Percentiles rank a stretch among this genome's conserved stretches.
These are phyloP conservation scores for Clarireedia sp. DNA, from an alignment of 2,329 filamentous ascomycete genomes.

Conservation along the genomic window DNA sequence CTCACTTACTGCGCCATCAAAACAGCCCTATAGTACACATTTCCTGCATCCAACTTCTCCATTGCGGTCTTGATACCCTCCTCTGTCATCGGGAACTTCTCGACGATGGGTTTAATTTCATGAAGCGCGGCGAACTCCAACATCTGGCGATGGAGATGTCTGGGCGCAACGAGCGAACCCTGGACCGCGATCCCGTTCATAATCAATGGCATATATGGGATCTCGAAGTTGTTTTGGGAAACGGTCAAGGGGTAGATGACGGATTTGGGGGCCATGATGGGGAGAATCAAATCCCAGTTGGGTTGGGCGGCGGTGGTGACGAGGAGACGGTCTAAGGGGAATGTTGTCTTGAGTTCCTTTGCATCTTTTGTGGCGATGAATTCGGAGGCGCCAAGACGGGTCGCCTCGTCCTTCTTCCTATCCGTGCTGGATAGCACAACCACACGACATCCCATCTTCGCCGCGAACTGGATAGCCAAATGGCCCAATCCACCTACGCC, in stretches of 20 bases:
- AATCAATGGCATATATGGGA: conserved; percentile 20
- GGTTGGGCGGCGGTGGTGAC: conserved; percentile 18
- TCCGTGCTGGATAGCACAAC: conserved; percentile 49
- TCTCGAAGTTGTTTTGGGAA: conserved; percentile 32
- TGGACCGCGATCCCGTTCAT: conserved; percentile 11
- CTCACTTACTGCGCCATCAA: conserved; percentile 11
- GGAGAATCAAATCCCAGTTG: conserved; percentile 13
- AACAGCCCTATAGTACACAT: conserved; percentile 43
- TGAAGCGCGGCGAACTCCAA: conserved; percentile 49
- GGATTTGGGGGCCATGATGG: conserved; percentile 35
- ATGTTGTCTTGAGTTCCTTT: conserved; percentile 29
- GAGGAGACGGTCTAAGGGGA: conserved; percentile 19
- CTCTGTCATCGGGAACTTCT: conserved; percentile 45
- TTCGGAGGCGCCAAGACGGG: conserved; percentile 49
- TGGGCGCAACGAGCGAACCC: conserved; percentile 14
- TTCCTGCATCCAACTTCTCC: conserved; percentile 47
- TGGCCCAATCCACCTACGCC: conserved; percentile 55
- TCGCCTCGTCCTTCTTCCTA: conserved; percentile 54
- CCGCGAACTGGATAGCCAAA: conserved; percentile 52
- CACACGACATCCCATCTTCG: conserved; percentile 53
- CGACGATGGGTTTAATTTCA: conserved; percentile 48
- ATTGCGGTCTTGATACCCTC: conserved; percentile 43
- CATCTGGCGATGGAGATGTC: conserved; percentile 48
- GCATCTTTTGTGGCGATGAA: conserved; percentile 47
- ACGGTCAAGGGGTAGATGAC: conserved; percentile 57